These are phyloP conservation scores for Amborella trichopoda DNA, from an alignment of 164 flowering plant genomes.

Conservation along the genomic window DNA sequence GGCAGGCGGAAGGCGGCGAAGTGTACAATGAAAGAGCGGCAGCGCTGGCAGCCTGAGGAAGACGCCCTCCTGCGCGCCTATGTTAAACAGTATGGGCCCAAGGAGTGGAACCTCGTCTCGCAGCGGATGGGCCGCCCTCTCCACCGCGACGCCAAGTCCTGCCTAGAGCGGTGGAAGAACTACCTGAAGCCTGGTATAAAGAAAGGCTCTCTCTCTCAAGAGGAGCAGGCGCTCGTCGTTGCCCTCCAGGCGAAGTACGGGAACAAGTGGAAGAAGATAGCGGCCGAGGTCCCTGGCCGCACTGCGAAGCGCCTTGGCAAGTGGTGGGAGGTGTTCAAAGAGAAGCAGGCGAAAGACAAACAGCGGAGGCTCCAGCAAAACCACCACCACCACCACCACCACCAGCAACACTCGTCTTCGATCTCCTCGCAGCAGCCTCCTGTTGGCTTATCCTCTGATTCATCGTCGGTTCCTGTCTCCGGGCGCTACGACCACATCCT, in stretches of 20 bases:
- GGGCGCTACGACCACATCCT: slow-evolving; percentile 30
- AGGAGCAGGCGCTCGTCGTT: slow-evolving; percentile 32
- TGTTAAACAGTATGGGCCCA: slow-evolving; percentile 37
- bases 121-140: slow-evolving; percentile 30
- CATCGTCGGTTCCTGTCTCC: slow-evolving; percentile 1
- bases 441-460: neutral
- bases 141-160: slow-evolving; percentile 33
- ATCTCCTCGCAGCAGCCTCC: neutral
- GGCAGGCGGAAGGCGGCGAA: too few relatives aligned
- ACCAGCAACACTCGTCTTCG: neutral
- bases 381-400: too few relatives aligned
- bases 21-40: slow-evolving; percentile 47
- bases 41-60: slow-evolving; percentile 40
- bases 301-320: slow-evolving; percentile 40
- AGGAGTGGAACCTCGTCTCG: slow-evolving; percentile 36
- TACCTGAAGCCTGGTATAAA: slow-evolving; percentile 43
- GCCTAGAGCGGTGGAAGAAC: slow-evolving; percentile 44
- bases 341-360: slow-evolving; percentile 25
- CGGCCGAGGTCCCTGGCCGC: slow-evolving; percentile 37
- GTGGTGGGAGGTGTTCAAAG: slow-evolving; percentile 54
- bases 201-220: slow-evolving; percentile 30
- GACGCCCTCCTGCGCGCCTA: slow-evolving; percentile 35
- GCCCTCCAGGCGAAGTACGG: slow-evolving; percentile 41
- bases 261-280: slow-evolving; percentile 44
- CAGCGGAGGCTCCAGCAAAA: neutral